Evolutionary conservation across 169 alveolate species (phyloP), one percentile per base, ranked within the genome.

Genomic region (Eimeria falciformis): DNA sequence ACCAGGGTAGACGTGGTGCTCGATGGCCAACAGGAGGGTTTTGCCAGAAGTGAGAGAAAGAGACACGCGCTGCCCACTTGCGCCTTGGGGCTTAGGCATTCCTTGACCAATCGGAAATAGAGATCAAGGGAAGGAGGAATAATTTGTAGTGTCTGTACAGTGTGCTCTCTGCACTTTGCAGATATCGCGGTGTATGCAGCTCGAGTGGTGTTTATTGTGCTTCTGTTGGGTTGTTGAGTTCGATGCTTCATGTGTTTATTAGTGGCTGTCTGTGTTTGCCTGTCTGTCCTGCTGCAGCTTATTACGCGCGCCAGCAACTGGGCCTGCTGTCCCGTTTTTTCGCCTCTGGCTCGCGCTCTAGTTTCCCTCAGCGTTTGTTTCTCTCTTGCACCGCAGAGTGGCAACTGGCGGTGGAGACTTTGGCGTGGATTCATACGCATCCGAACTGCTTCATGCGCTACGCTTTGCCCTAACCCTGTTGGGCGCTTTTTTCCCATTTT

Each of bases 381-480:
- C 25, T 62, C 17, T 62, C 73, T 62, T 62, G 73, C 73, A 62
- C 73, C 37, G 25, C 73, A n/a, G 73, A 62, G 73, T 62, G 73
- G 73, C 73, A 62, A 62, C 17, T 62, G 73, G 73, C 73, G 17
- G 73, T 62, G n/a, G 73, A 62, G 25, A n/a, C 25, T 9, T 29
- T 62, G n/a, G n/a, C 73, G 12, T 62, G 73, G 73, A n/a, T 62
- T 14, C 73, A 62, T 9, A 6, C n/a, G 73, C 73, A 62, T n/a
- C 73, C 73, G 11, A 62, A 62, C 73, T 62, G 73, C 1, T 62
- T 62, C 73, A 62, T 62, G 73, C 73, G 73, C 37, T 29, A 62
- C 29, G 73, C 73, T 29, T 62, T 62, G 73, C 73, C 73, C 29
- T 62, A n/a, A 62, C n/a, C n/a, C n/a, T n/a, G n/a, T n/a, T n/a